Evolutionary conservation across 2,329 filamentous ascomycete genomes (phyloP), one percentile per base, ranked within the genome.

Genomic region (Paecilomyces variotii): DNA sequence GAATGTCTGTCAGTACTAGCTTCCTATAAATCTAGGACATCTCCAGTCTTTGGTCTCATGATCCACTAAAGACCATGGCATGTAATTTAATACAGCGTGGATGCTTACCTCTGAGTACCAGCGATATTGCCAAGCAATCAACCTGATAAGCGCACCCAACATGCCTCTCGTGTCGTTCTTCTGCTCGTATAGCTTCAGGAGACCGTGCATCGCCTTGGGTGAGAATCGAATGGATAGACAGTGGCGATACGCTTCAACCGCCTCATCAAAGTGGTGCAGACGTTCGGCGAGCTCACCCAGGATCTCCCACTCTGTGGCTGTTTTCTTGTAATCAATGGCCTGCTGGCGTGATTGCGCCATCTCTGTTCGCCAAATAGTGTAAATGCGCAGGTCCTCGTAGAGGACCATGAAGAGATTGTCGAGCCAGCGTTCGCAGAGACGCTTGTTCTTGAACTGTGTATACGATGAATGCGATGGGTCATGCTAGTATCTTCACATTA

Each of bases 381-480:
- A 99, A 53, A 99, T 93, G 55, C 94, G 90, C 19, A 99, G 83
- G 70, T 99, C 94, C 74, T 99, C 94, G 73, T 99, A 99, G 2
- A 99, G 82, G 0, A 97, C 94, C 94, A 99, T 99, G 79, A 99
- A 99, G 25, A 99, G 82, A 68, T 96, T 97, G 75, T 99, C 94
- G 2, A 99, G 83, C 94, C 94, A 99, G 65, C 94, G 87, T 76
- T 99, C 94, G 70, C 94, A 99, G 0, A 99, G 84, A 0, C 94
- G 88, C 78, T 99, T 99, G 75, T 97, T 96, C 72, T 95, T 94
- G 70, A 99, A 91, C 66, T 93, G 90, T 5, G 91, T 92, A 65
- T 96, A 89, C 64, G 89, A 82, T 58, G 87, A 84, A 63, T 91
- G 86, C 4, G 84, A 83, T 28, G 84, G 81, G 59, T 86, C 82